These are phyloP conservation scores for Echinosphaeria canescens DNA, from an alignment of 2,329 filamentous ascomycete species.

Conservation along the genomic window DNA sequence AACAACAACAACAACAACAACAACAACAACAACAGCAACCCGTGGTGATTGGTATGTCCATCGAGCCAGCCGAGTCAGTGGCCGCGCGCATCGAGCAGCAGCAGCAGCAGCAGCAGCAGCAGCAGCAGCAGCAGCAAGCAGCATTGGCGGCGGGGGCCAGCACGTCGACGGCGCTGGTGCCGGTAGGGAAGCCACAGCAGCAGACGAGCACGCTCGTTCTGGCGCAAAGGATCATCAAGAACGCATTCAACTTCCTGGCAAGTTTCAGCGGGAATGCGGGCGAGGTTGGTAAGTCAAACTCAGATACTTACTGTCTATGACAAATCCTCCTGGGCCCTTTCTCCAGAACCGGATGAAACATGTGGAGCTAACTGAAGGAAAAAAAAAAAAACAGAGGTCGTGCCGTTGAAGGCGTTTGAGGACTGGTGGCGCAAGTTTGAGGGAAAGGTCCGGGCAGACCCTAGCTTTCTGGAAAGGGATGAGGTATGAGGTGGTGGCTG, in stretches of 20 bases:
- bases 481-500: no score
- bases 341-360: no score
- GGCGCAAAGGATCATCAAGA: slow-evolving; percentile 85
- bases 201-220: slow-evolving; percentile 50
- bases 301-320: no score
- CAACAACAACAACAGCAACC: no score
- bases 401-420: slow-evolving; percentile 86
- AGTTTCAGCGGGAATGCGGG: slow-evolving; percentile 53
- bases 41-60: slow-evolving; percentile 61
- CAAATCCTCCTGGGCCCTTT: no score
- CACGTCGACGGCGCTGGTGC: slow-evolving; percentile 6
- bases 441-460: slow-evolving; percentile 63
- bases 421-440: slow-evolving; percentile 99
- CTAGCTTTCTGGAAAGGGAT: slow-evolving; percentile 61
- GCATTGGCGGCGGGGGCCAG: slow-evolving; percentile 7
- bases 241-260: slow-evolving; percentile 91
- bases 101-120: no score
- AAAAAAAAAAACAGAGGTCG: no score
- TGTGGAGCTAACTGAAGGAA: no score
- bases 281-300: no score
- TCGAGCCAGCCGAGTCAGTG: slow-evolving; percentile 59
- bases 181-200: slow-evolving; percentile 6
- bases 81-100: slow-evolving; percentile 39
- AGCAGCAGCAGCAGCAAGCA: no score
- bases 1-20: no score